These are phyloP conservation scores for Malania oleifera DNA, from an alignment of 164 flowering plant species.

Conservation along the genomic window DNA sequence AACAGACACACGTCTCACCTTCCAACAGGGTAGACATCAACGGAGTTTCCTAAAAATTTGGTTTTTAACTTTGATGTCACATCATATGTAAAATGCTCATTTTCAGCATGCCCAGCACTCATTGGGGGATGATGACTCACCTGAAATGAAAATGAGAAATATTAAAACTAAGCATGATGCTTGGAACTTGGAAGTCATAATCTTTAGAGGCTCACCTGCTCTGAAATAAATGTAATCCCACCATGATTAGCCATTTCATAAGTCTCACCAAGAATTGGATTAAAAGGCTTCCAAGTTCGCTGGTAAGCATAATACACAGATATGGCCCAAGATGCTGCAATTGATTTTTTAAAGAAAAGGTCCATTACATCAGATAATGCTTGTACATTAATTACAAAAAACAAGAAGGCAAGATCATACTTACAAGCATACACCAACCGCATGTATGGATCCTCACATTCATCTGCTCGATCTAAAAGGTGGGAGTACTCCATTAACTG, in stretches of 20 bases:
- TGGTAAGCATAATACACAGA: conserved; percentile 74
- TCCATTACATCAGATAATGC: neutral
- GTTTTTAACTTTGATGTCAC: conserved; percentile 77
- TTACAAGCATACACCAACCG: conserved; percentile 76
- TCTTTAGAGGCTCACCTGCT: conserved; percentile 52
- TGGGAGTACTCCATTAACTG: conserved; percentile 88
- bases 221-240: conserved; percentile 69
- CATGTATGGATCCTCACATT: conserved; percentile 91
- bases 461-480: conserved; percentile 79
- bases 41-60: conserved; percentile 71
- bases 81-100: conserved; percentile 75
- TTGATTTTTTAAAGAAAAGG: neutral
- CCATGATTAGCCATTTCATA: conserved; percentile 78
- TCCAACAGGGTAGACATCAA: conserved; percentile 81
- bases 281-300: conserved; percentile 85
- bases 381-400: neutral
- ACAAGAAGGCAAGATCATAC: conserved; percentile 13
- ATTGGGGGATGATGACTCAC: conserved; percentile 92
- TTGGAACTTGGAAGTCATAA: neutral
- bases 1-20: conserved; percentile 34
- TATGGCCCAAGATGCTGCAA: conserved; percentile 77
- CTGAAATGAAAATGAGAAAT: conserved; percentile 30
- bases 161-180: too few relatives aligned
- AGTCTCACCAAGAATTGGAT: conserved; percentile 95
- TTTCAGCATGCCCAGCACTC: conserved; percentile 87